Base-by-base conservation (phyloP, 805 yeast genomes). In the Saccharomycopsis synnaedendra region DNA sequence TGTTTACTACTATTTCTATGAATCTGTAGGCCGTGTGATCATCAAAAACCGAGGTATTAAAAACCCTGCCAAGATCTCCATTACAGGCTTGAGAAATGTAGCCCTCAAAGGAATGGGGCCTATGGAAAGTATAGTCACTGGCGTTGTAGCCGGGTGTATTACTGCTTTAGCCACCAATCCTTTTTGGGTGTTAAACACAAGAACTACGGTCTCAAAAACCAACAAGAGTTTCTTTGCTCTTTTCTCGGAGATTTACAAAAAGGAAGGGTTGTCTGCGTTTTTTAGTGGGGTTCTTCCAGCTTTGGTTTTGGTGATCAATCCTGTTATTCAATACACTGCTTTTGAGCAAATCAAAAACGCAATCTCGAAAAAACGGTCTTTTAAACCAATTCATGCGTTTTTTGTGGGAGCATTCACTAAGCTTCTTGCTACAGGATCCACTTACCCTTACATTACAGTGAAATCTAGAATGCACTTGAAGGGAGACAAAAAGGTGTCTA, bases 181-280 rank as follows among this genome's bases (percentile, higher is more conserved):
- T 29, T 78, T 86, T 56, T 88, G 97, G 97, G 95, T 88, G 41
- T 93, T 94, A 41, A 88, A 88, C 61, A 88, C 97, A 3, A 74
- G 96, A 59, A 78, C 82, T 75, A 85, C 94, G 56, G 87, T 89
- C 19, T 55, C 57, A 10, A 61, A 54, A 54, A 60, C 61, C 36
- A 57, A 55, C n/a, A 60, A 68, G 32, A 66, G 67, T 41, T 78
- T 89, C 1, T 55, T 84, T 39, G 65, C 65, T 44, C 75, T 85
- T 5, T 67, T 88, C 42, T 47, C 72, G 43, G 76, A 82, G 28
- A 83, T 89, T 45, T 65, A 79, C 49, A 71, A 75, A 56, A 74
- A 72, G 37, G 95, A 85, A 55, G 96, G 97, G 3, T 59, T 80
- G 43, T 60, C 60, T 39, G 76, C 88, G 19, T 70, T 89, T 45